Percentiles rank a stretch among this genome's conserved stretches.
Evolutionary conservation across 306 rosid genomes (phyloP).

Genomic region (Cajanus cajan): DNA sequence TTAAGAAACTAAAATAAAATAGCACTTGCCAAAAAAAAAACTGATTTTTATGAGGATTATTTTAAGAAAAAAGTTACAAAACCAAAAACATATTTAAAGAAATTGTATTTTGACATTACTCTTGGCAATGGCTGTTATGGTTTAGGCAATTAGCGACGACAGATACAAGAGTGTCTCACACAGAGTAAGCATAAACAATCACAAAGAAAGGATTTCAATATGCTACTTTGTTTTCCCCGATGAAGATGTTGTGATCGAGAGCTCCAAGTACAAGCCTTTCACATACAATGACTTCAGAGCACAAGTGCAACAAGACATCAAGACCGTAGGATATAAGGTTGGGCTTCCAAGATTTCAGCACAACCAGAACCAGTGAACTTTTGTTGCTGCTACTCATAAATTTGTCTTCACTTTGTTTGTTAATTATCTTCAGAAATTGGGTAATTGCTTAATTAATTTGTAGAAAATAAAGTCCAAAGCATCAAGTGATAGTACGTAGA

Average conservation of each 20-base stretch:
- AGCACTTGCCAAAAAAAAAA: no score
- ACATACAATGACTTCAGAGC: slow-evolving; percentile 62
- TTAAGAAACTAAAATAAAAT: no score
- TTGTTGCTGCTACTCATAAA: not conserved
- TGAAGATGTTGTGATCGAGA: slow-evolving; percentile 50
- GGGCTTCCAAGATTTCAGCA: slow-evolving; percentile 62
- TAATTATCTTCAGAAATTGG: not conserved
- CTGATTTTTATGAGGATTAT: not conserved
- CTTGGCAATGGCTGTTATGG: not conserved
- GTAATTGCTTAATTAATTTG: not conserved
- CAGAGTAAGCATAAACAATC: slow-evolving; percentile 57
- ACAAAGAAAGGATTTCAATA: slow-evolving; percentile 53
- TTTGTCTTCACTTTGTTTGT: not conserved
- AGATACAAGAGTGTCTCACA: slow-evolving; percentile 58
- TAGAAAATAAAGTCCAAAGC: not conserved
- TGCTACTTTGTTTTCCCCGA: slow-evolving; percentile 73
- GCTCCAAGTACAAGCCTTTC: slow-evolving; percentile 67
- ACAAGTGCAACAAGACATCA: slow-evolving; percentile 59
- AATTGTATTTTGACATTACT: not conserved
- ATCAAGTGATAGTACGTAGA: no score
- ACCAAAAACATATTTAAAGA: not conserved
- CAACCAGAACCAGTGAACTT: not conserved
- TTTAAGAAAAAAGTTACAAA: not conserved
- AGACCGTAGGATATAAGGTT: slow-evolving; percentile 54
- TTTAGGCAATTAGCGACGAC: slow-evolving; percentile 67